Base-by-base conservation (phyloP, 331 rosid genomes). In the Rhamnella rubrinervis region DNA sequence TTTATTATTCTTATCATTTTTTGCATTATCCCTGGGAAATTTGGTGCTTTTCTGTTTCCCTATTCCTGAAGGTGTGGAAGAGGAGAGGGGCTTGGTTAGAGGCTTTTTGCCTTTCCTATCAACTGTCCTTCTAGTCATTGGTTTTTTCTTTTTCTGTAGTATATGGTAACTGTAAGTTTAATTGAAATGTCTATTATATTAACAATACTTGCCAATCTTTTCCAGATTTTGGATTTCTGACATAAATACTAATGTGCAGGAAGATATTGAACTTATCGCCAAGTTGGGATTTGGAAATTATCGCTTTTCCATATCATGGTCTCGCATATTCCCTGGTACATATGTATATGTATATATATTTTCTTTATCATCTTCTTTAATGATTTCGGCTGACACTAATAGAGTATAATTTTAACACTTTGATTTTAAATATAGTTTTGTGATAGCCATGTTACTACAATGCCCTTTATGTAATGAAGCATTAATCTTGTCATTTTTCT, bases 241-340 rank as follows among this genome's bases (percentile, higher is more conserved):
- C 53, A 37, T 50, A 1, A 26, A 35, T 56, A 20, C 35, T 62
- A 61, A 64, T 79, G 65, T 72, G 75, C 88, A 90, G 98, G 98
- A 93, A 81, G 98, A 93, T 77, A 68, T 88, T 82, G 93, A 93
- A 79, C 89, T 88, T 55, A 88, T 90, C 58, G 86, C 96, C 79
- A 85, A 88, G 77, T 76, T 93, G 86, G 98, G 98, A 75, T 93
- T 93, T 78, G 83, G 70, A 0, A 93, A 92, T 71, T 88, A 93
- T 62, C 90, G 98, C 76, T 90, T 93, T 83, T 93, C 97, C 55
- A 85, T 90, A 71, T 88, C 97, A 46, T 93, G 98, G 98, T 93
- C 98, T 56, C 97, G 97, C 21, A 84, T 90, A 75, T 93, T 86
- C 75, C 96, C 97, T 25, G 98, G 96, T 92, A 89, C 55, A 83